Base-by-base conservation (phyloP, 176 grass and related monocot genomes). In the Carex parvula region DNA sequence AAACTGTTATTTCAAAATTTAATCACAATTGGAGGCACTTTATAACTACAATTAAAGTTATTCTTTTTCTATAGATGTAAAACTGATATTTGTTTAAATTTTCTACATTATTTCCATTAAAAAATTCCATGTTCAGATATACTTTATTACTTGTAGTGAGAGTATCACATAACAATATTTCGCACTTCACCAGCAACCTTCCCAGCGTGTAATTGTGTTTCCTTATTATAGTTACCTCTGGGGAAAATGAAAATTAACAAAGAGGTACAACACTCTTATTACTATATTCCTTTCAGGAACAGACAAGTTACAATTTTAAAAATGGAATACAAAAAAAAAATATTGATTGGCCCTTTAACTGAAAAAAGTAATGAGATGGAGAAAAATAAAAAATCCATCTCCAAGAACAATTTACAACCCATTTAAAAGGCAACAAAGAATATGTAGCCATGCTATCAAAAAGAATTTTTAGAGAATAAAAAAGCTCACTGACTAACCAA, bases 401-500 rank as follows among this genome's bases (percentile, higher is more conserved):
- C 39, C 30, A 13, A 30, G 48, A 76, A 76, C 61, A 21, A 82
- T 82, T 65, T 82, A 82, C 60, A 79, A 37, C 46, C 29, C 52
- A 62, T 82, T 70, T 70, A 41, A 8, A 88, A 50, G 71, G 72
- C 41, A 59, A 73, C 73, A 62, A 81, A 89, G 81, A 84, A 50
- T 50, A 91, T 86, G 86, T 62, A 10, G 63, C 64, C 71, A 87
- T 71, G 58, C 30, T 84, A 70, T 53, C 57, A 84, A 80, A 86
- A 79, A 79, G 72, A 84, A 24, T 79, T 60, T 66, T 60, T 63
- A 41, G 80, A 3, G 16, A 53, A 83, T 60, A 21, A 48, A 86
- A 83, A 83, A 84, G 18, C 65, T 79, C 66, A 70, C 87, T 60
- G 59, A 78, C 62, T 84, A 82, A 70, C 71, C 81, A 88, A 89